Conservation (phyloP, 352 stramenopile genomes). For the Phytophthora pini region DNA sequence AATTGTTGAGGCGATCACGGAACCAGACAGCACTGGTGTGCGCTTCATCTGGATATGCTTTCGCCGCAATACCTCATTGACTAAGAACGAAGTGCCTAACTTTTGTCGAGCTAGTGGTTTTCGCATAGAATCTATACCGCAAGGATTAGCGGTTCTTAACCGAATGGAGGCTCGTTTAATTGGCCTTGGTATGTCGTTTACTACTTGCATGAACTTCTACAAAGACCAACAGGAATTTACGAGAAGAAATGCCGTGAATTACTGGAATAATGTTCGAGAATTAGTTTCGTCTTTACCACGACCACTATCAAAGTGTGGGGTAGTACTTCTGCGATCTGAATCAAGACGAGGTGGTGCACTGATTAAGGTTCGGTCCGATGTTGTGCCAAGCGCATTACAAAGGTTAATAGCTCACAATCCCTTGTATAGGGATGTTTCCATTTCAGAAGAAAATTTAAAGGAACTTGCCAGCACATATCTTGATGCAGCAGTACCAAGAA, state of each 20-base stretch:
- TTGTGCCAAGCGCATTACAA: neutral
- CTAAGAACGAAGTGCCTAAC: neutral
- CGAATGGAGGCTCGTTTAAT: constrained; percentile 2
- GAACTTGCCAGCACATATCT: neutral
- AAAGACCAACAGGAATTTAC: constrained; percentile 2
- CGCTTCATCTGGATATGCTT: neutral
- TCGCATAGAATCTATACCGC: neutral
- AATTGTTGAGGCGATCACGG: neutral
- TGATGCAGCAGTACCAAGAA: neutral
- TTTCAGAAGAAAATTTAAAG: neutral
- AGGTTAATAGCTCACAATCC: neutral
- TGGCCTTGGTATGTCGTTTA: constrained; percentile 1
- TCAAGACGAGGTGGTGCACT: neutral
- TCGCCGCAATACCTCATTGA: neutral
- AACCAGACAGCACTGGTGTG: neutral
- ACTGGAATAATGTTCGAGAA: constrained; percentile 1
- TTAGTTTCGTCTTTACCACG: neutral
- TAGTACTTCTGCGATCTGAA: neutral
- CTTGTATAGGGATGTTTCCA: neutral
- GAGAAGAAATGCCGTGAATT: constrained; percentile 5
- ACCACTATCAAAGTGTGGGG: neutral
- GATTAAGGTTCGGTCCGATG: neutral
- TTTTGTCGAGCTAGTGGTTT: neutral
- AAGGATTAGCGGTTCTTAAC: neutral
- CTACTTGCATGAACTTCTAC: constrained; percentile 4